These are phyloP conservation scores for Pleurotus pulmonarius DNA, from an alignment of 768 basidiomycete species.

Conservation along the genomic window DNA sequence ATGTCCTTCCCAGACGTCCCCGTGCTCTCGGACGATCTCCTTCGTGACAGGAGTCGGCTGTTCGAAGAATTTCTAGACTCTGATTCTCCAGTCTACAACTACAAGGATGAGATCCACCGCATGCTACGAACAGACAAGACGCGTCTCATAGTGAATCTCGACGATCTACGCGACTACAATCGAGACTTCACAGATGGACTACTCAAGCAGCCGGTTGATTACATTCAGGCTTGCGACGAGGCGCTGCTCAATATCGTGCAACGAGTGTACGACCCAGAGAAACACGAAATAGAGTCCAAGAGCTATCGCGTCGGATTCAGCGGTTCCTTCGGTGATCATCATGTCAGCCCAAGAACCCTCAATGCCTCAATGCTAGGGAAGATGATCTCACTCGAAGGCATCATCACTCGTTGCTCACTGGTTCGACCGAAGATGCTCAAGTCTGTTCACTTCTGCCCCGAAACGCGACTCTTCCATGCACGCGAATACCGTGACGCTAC, in stretches of 20 bases:
- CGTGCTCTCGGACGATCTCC: slow-evolving; percentile 62
- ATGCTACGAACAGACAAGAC: slow-evolving; percentile 82
- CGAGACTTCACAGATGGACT: slow-evolving; percentile 86
- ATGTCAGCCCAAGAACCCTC: slow-evolving; percentile 92
- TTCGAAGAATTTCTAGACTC: slow-evolving; percentile 83
- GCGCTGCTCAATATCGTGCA: slow-evolving; percentile 75
- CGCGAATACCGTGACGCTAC: slow-evolving; percentile 93
- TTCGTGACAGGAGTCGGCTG: slow-evolving; percentile 71
- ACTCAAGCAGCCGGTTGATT: slow-evolving; percentile 84
- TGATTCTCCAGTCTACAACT: slow-evolving; percentile 67
- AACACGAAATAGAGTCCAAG: slow-evolving; percentile 79
- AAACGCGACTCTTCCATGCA: slow-evolving; percentile 77
- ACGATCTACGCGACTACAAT: slow-evolving; percentile 91
- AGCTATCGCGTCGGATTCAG: slow-evolving; percentile 87
- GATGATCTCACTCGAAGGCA: slow-evolving; percentile 97
- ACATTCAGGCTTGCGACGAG: slow-evolving; percentile 84
- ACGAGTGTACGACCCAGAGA: slow-evolving; percentile 70
- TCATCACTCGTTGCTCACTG: slow-evolving; percentile 96
- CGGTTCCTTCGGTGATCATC: slow-evolving; percentile 97
- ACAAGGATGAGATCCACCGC: slow-evolving; percentile 78
- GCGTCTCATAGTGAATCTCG: slow-evolving; percentile 91
- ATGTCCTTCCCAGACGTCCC: slow-evolving; percentile 55
- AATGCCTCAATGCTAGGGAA: slow-evolving; percentile 85
- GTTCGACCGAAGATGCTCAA: slow-evolving; percentile 98
- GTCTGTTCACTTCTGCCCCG: slow-evolving; percentile 94